Base-by-base conservation (phyloP, 768 basidiomycete genomes). In the Pleurotus tuber-regium region DNA sequence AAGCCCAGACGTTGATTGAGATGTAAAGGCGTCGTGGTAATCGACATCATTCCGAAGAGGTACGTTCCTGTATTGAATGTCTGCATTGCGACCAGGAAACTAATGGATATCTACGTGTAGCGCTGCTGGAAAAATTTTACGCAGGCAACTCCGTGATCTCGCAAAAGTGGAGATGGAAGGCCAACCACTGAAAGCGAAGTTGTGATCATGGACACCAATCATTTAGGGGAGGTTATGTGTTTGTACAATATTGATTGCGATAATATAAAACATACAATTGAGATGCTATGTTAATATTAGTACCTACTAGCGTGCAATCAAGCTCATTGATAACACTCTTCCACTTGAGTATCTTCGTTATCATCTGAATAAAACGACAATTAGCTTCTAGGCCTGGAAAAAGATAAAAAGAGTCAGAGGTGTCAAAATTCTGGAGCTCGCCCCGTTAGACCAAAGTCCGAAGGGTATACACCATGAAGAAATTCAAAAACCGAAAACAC, bases 391-490 rank as follows among this genome's bases (percentile, higher is more conserved):
- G n/a, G n/a, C n/a, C n/a, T n/a, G n/a, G n/a, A n/a, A n/a, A n/a
- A n/a, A n/a, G n/a, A n/a, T n/a, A n/a, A n/a, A n/a, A n/a, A n/a
- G n/a, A n/a, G n/a, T n/a, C n/a, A n/a, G n/a, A 59, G 69, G 75
- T 84, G 87, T 87, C 87, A 83, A 61, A n/a, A 61, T 78, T 81
- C 63, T 86, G 89, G 86, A 87, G 88, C 88, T 71, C 76, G 67
- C 80, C 86, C 84, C 65, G 58, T 54, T 55, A 58, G 35, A 58
- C 25, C 52, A 51, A 52, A 57, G 60, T 52, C 54, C 48, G 53
- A 58, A 62, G 73, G 81, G 83, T 85, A 86, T 87, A 70, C 85
- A 83, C 89, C 89, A 74, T 90, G 89, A 91, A 91, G 89, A 91
- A 91, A 91, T 90, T 89, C 89, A 86, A 84, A 68, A 70, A 72